phyloP scores from a whole-genome alignment of 2,329 filamentous ascomycete genomes.

The Parasarocladium wereldwijsianum region DNA sequence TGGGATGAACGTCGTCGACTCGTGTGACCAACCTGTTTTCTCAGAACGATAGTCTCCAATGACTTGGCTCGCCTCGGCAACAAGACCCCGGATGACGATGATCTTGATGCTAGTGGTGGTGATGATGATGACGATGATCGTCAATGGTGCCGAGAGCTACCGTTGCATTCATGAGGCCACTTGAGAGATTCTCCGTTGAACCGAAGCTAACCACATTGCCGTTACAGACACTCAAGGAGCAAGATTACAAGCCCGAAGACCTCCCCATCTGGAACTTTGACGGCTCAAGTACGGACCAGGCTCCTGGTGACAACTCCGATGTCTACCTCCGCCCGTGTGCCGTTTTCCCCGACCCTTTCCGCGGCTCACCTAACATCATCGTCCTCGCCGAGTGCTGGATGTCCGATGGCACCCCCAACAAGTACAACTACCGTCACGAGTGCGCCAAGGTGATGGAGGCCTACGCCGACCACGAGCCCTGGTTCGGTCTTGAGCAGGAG shows the following conservation, averaged over 20 bases:
- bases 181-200: not conserved
- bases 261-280: conserved; percentile 43
- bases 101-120: no score
- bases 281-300: conserved; percentile 83
- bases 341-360: conserved; percentile 86
- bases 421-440: conserved; percentile 96
- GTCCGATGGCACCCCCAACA: conserved; percentile 87
- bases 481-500: conserved; percentile 97
- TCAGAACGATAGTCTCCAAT: no score
- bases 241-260: conserved; percentile 34
- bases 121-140: no score
- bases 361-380: conserved; percentile 77
- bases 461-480: conserved; percentile 70
- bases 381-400: conserved; percentile 94
- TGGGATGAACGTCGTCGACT: no score
- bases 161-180: no score
- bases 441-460: conserved; percentile 79
- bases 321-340: conserved; percentile 89
- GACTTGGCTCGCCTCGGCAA: no score
- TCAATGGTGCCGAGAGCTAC: no score
- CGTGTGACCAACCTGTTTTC: no score
- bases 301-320: conserved; percentile 89
- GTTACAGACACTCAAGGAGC: conserved; percentile 31
- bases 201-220: conserved; percentile 7
- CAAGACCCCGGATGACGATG: no score